Percentiles rank a stretch among this genome's conserved stretches.
Conservation (phyloP, 2,329 filamentous ascomycete genomes). For the Colletotrichum siamense region DNA sequence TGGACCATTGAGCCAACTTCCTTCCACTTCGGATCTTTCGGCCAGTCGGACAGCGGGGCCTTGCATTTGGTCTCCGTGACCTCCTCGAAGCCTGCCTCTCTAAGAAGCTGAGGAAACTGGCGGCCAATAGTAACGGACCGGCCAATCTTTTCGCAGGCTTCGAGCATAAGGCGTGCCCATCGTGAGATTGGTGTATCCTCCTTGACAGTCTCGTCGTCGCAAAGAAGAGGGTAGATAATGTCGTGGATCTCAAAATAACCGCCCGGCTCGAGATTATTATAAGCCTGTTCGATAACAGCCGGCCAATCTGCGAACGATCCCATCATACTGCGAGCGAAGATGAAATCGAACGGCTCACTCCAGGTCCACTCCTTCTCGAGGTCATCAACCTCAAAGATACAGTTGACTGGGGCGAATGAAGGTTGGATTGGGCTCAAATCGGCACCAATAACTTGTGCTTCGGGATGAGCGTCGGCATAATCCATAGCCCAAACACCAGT, state of each 20-base stretch:
- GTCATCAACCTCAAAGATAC: neutral
- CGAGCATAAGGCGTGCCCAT: neutral
- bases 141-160: neutral
- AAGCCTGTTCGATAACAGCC: neutral
- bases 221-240: neutral
- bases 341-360: neutral
- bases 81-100: neutral
- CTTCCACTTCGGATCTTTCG: neutral
- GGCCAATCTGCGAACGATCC: neutral
- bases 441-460: neutral
- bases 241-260: neutral
- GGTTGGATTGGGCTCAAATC: neutral
- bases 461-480: neutral
- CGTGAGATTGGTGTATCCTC: neutral
- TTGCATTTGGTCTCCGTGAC: neutral
- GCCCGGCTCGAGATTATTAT: neutral
- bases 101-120: neutral
- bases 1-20: neutral
- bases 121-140: neutral
- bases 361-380: neutral
- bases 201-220: neutral
- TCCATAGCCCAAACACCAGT: neutral
- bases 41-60: neutral
- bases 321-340: neutral
- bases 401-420: neutral